phyloP scores from a whole-genome alignment of 164 flowering plant genomes.

The Vitis cinerea region DNA sequence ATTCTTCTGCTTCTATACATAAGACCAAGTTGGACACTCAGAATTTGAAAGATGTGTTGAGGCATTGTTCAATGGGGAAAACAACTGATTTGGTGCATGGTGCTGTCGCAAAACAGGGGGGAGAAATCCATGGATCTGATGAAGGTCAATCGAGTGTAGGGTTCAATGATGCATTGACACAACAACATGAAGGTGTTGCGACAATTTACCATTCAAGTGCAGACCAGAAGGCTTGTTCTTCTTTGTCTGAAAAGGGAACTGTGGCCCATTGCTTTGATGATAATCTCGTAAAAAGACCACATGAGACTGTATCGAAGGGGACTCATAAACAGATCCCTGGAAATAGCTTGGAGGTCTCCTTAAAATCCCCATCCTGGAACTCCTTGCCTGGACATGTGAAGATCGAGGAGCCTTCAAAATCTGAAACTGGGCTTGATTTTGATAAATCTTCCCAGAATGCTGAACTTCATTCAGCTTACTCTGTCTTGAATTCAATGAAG shows the following conservation, averaged over 20 bases:
- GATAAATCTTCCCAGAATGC: constrained; percentile 14
- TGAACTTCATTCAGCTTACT: constrained; percentile 4
- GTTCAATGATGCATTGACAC: constrained; percentile 7
- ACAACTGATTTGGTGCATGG: constrained; percentile 3
- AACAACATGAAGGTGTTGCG: constrained; percentile 4
- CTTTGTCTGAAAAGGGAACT: constrained; percentile 2
- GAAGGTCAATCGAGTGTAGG: constrained; percentile 6
- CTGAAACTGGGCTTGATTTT: constrained; percentile 11
- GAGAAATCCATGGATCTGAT: constrained; percentile 8
- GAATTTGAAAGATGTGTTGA: constrained; percentile 20
- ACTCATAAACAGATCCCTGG: constrained; percentile 7
- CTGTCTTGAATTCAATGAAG: constrained; percentile 5
- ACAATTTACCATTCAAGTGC: not conserved
- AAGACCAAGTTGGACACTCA: constrained; percentile 9
- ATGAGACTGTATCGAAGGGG: constrained; percentile 5
- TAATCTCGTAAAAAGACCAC: not conserved
- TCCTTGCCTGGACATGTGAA: too few relatives aligned
- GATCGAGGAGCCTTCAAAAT: not conserved
- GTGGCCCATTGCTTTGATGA: constrained; percentile 2
- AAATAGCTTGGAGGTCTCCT: not conserved
- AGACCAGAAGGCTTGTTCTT: not conserved
- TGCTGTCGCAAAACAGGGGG: constrained; percentile 1
- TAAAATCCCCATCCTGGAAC: too few relatives aligned
- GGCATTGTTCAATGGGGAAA: constrained; percentile 14
- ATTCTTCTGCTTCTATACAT: constrained; percentile 7